Percentiles rank a stretch among this genome's conserved stretches.
Conservation (phyloP, 2,329 filamentous ascomycete species). For the Didymella keratinophila region DNA sequence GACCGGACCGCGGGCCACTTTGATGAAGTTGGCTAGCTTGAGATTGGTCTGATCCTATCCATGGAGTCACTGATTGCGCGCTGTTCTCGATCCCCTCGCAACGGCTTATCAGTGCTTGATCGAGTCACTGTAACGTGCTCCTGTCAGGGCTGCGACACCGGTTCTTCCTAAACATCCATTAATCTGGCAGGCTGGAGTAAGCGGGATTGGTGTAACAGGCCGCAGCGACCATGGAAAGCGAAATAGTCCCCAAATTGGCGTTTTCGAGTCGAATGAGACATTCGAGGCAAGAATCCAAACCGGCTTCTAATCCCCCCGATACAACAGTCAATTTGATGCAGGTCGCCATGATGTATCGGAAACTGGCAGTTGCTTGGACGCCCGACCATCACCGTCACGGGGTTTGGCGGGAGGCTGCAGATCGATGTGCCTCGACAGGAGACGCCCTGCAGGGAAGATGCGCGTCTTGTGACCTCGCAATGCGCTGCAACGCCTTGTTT, state of each 20-base stretch:
- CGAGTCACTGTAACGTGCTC: slow-evolving; percentile 37
- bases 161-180: slow-evolving; percentile 28
- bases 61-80: slow-evolving; percentile 12
- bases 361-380: slow-evolving; percentile 39
- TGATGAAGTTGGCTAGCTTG: background rate
- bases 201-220: slow-evolving; percentile 40
- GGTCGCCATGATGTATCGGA: slow-evolving; percentile 43
- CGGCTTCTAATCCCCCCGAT: slow-evolving; percentile 42
- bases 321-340: slow-evolving; percentile 44
- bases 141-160: slow-evolving; percentile 36
- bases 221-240: slow-evolving; percentile 29
- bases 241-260: slow-evolving; percentile 10
- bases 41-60: slow-evolving; percentile 6
- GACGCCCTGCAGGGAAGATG: slow-evolving; percentile 42
- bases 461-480: slow-evolving; percentile 43
- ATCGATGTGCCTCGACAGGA: slow-evolving; percentile 39
- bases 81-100: slow-evolving; percentile 17
- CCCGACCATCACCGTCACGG: slow-evolving; percentile 42
- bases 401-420: slow-evolving; percentile 50
- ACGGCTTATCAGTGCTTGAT: slow-evolving; percentile 30
- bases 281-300: slow-evolving; percentile 28
- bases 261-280: slow-evolving; percentile 45
- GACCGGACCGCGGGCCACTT: background rate
- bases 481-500: slow-evolving; percentile 33
- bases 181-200: slow-evolving; percentile 38